phyloP scores from a whole-genome alignment of 1,284 basidiomycete genomes.

The Rhodotorula sp. region DNA sequence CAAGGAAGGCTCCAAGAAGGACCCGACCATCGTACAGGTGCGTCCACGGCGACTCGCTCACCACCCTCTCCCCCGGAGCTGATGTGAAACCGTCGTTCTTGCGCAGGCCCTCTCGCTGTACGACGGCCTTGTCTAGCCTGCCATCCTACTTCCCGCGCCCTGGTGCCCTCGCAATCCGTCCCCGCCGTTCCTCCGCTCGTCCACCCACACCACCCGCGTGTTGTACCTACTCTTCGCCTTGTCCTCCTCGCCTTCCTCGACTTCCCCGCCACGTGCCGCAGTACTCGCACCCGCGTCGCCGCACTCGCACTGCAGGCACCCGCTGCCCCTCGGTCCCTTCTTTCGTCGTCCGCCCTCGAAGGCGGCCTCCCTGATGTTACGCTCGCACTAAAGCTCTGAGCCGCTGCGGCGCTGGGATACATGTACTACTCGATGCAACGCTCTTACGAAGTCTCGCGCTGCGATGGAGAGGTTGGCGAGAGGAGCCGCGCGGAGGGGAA shows the following conservation, averaged over 20 bases:
- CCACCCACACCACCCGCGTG: not conserved
- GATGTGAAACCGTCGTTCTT: not conserved
- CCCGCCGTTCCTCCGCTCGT: not conserved
- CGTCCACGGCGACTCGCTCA: not conserved
- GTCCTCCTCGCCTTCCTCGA: not conserved
- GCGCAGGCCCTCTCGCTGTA: slow-evolving; percentile 57
- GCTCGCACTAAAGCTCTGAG: not conserved
- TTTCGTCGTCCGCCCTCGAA: too few species aligned
- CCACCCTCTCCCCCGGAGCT: not conserved
- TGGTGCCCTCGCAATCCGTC: not conserved
- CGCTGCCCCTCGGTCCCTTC: too few species aligned
- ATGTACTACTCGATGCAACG: not conserved
- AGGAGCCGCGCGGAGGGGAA: not conserved
- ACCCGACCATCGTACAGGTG: slow-evolving; percentile 96
- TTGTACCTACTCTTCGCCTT: not conserved
- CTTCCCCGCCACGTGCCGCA: too few species aligned
- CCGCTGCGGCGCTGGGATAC: not conserved
- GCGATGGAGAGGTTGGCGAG: too few species aligned
- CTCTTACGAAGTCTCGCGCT: not conserved
- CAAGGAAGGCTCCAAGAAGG: slow-evolving; percentile 93
- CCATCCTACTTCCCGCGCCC: too few species aligned
- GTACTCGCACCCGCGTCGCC: too few species aligned
- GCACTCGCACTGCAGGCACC: too few species aligned
- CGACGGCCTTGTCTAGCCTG: slow-evolving; percentile 57
- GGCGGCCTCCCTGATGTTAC: too few species aligned